These are phyloP conservation scores for bread wheat (Triticum aestivum) DNA, from an alignment of 176 grass and related monocot species.

Conservation along the genomic window IWGSC_CS_RefSeq_v2.1 NC_057801.1:658858600-658859099, in stretches of 20 bases:
- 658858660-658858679: background rate
- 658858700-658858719: background rate
- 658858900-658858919: no score
- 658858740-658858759: background rate
- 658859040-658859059: no score
- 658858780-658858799: no score
- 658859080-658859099: no score
- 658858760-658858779: conserved; percentile 4
- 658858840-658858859: background rate
- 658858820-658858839: background rate
- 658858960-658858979: no score
- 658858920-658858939: no score
- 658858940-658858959: no score
- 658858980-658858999: no score
- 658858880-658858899: no score
- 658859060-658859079: no score
- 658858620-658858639: background rate
- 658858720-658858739: background rate
- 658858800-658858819: background rate
- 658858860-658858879: background rate
- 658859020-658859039: no score
- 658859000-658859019: no score
- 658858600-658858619: background rate
- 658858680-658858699: background rate
- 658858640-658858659: background rate